Evolutionary conservation across 768 basidiomycete species (phyloP).

Genomic region (Lactarius pseudohatsudake): DNA sequence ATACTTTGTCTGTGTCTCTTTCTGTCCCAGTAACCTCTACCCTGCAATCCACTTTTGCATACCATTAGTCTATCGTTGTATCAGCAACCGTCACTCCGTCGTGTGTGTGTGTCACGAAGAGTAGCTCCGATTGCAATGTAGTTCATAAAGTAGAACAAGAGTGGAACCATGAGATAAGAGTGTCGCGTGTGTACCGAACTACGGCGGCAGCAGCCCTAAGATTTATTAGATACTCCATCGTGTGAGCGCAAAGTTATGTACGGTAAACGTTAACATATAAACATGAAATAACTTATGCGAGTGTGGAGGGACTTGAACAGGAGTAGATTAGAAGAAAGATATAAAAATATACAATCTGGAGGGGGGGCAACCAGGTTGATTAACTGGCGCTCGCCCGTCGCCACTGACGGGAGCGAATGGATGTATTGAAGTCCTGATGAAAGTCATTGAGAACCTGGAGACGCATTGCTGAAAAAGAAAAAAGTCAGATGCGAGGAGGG

Average conservation of each 20-base stretch:
- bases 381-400: slow-evolving; percentile 8
- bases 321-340: neutral
- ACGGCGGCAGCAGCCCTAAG: neutral
- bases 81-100: slow-evolving; percentile 15
- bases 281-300: slow-evolving; percentile 31
- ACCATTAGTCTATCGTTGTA: slow-evolving; percentile 28
- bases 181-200: neutral
- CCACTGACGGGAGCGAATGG: slow-evolving; percentile 10
- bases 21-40: slow-evolving; percentile 13
- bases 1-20: slow-evolving; percentile 17
- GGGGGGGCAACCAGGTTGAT: neutral
- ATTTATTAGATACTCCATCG: slow-evolving; percentile 14
- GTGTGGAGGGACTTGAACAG: neutral
- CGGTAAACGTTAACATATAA: slow-evolving; percentile 25
- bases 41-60: slow-evolving; percentile 23
- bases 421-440: slow-evolving; percentile 6
- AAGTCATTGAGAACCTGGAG: slow-evolving; percentile 24
- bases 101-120: slow-evolving; percentile 3
- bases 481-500: neutral
- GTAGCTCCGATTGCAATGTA: slow-evolving; percentile 28
- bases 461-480: slow-evolving; percentile 22
- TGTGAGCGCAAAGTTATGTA: slow-evolving; percentile 16
- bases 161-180: neutral
- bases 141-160: slow-evolving; percentile 23
- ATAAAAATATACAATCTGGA: neutral